Base-by-base conservation (phyloP, 805 yeast genomes). In the Schwanniomyces occidentalis region DNA sequence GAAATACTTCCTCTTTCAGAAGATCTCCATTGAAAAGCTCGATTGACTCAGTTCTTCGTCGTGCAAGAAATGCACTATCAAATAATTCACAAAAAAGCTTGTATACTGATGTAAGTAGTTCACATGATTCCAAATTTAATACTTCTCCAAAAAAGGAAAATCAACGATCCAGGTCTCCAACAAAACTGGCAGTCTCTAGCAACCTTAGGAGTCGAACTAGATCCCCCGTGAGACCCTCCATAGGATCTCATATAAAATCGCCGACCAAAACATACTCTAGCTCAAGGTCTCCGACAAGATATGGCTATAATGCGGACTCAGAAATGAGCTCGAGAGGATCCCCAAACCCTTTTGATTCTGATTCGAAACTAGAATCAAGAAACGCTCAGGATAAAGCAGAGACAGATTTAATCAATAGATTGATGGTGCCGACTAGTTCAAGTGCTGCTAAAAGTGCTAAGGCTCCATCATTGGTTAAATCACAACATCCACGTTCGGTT, bases 401-500 rank as follows among this genome's bases (percentile, higher is more conserved):
- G 17, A 18, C 38, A 8, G 49, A 41, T 12, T 24, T 43, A 17
- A 27, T 52, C 5, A 45, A 35, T 30, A 41, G 63, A 26, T 44
- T 56, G 17, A 53, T 49, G 47, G 51, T 54, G 7, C 65, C 68
- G 2, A 57, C 68, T 1, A 48, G 49, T 20, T 40, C 66, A 0
- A 57, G 63, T 30, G 56, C 56, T 8, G 63, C 62, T 8, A 62
- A 58, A 33, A 37, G 40, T 8, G 41, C 15, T 24, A 35, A 28
- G 17, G 15, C 29, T 15, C 27, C 29, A 21, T 17, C 22, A 13
- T 18, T 19, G 16, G 16, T 33, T 25, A 21, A 35, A 24, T 6
- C 34, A 4, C 16, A 19, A 19, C 16, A 19, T 2, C 15, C 5
- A 8, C 24, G 21, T 13, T 27, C 32, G 24, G 10, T 24, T 21